phyloP scores from a whole-genome alignment of 345 rosid genomes.

The Eucalyptus pauciflora region DNA sequence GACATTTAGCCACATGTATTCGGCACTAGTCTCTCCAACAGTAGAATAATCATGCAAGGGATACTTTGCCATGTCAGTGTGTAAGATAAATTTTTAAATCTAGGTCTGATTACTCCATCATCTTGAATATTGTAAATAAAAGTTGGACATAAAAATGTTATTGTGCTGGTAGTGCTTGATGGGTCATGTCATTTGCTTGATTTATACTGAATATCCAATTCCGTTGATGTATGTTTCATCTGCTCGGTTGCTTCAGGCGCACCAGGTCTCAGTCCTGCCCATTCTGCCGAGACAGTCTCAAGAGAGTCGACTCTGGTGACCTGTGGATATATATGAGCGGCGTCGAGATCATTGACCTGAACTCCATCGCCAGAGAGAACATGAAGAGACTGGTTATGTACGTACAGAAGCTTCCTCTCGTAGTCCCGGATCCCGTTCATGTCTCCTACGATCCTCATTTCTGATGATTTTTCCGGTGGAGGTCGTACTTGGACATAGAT shows the following conservation, averaged over 20 bases:
- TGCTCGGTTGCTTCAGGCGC: constrained; percentile 25
- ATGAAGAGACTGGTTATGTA: constrained; percentile 54
- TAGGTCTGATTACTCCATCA: neutral
- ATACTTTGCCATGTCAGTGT: neutral
- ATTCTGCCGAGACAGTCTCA: constrained; percentile 76
- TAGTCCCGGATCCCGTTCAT: constrained; percentile 31
- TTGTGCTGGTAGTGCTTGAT: neutral
- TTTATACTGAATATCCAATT: neutral
- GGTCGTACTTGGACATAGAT: neutral
- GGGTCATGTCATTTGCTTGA: neutral
- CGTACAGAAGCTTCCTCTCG: constrained; percentile 52
- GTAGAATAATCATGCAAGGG: neutral
- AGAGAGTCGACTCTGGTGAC: constrained; percentile 65
- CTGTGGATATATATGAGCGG: constrained; percentile 61
- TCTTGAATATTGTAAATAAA: neutral
- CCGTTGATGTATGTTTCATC: neutral
- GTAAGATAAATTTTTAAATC: neutral
- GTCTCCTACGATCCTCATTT: constrained; percentile 29
- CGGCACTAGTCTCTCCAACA: neutral
- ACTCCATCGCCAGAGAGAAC: constrained; percentile 46
- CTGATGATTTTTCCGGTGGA: constrained; percentile 1
- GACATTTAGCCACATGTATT: neutral
- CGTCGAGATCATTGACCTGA: constrained; percentile 34
- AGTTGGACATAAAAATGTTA: neutral
- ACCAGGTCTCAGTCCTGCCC: constrained; percentile 81